Base-by-base conservation (phyloP, 768 basidiomycete species). In the Multifurca ochricompacta region DNA sequence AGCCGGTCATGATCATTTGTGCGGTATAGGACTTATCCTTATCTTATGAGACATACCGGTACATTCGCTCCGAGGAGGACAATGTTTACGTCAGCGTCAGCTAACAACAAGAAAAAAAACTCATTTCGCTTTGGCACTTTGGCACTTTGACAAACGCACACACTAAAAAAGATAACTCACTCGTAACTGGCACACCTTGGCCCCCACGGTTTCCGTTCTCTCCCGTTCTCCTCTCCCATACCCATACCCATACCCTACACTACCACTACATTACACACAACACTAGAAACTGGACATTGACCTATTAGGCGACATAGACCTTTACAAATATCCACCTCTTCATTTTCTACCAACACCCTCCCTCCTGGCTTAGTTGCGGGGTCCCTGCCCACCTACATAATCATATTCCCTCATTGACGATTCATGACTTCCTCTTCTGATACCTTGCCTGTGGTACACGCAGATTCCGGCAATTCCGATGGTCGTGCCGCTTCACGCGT, bases 381-480 rank as follows among this genome's bases (percentile, higher is more conserved):
- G 16, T 19, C 21, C 7, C 27, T 23, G 10, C 45, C 49, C 36
- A n/a, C 43, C 21, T 48, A 28, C 54, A 46, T 49, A 36, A 40
- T 40, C 45, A 21, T 40, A 49, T 27, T 44, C 51, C 54, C 56
- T 63, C 53, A 56, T 59, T 49, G 21, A 50, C 44, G 16, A 45
- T 18, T 52, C 23, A 37, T 52, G 48, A 19, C 52, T 32, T 19
- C 39, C n/a, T 45, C 59, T 35, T 56, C 63, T 49, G 63, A 61
- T 56, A 59, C 68, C 67, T 61, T 73, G 69, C 70, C 68, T 45
- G 75, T 77, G 25, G 67, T 77, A 6, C 77, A 82, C 63, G 78
- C 76, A 55, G 87, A 86, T 62, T 70, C 80, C 40, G 63, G 51
- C 56, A 84, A 85, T 64, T 66, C 79, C 39, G 62, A 59, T 14